phyloP scores from a whole-genome alignment of 2,329 filamentous ascomycete species.

The Pseudocercospora crystallina region DNA sequence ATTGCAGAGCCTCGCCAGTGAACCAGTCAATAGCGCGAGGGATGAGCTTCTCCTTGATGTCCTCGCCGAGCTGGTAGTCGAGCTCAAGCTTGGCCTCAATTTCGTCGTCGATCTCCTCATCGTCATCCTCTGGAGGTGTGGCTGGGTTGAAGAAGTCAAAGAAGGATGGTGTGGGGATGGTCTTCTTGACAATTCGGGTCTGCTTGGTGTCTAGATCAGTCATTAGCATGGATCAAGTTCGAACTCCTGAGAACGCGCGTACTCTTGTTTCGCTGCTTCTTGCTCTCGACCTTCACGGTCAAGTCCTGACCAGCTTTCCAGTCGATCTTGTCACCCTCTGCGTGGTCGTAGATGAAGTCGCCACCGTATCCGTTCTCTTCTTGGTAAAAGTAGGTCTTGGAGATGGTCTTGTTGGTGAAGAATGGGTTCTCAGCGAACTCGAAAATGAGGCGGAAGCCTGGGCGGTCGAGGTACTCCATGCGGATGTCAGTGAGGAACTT shows the following conservation, averaged over 20 bases:
- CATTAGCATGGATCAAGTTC: constrained; percentile 20
- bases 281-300: constrained; percentile 93
- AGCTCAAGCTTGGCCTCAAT: constrained; percentile 97
- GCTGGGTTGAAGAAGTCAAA: constrained; percentile 97
- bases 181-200: constrained; percentile 98
- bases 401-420: constrained; percentile 95
- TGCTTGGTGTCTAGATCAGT: constrained; percentile 83
- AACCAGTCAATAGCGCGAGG: constrained; percentile 99
- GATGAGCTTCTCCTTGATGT: constrained; percentile 99
- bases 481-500: constrained; percentile 89
- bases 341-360: constrained; percentile 99
- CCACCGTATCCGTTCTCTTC: constrained; percentile 98
- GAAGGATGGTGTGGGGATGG: constrained; percentile 96
- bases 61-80: constrained; percentile 97
- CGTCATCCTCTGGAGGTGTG: constrained; percentile 76
- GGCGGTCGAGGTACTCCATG: constrained; percentile 99
- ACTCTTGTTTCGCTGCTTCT: constrained; percentile 99
- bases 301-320: constrained; percentile 94
- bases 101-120: constrained; percentile 78
- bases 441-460: constrained; percentile 97
- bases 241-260: constrained; percentile 39
- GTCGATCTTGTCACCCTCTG: constrained; percentile 95
- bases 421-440: constrained; percentile 94
- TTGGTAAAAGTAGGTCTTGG: constrained; percentile 99
- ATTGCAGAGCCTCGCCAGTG: constrained; percentile 94